phyloP scores from a whole-genome alignment of 1,139 yeast genomes.

The Nakaseomyces delphensis region DNA sequence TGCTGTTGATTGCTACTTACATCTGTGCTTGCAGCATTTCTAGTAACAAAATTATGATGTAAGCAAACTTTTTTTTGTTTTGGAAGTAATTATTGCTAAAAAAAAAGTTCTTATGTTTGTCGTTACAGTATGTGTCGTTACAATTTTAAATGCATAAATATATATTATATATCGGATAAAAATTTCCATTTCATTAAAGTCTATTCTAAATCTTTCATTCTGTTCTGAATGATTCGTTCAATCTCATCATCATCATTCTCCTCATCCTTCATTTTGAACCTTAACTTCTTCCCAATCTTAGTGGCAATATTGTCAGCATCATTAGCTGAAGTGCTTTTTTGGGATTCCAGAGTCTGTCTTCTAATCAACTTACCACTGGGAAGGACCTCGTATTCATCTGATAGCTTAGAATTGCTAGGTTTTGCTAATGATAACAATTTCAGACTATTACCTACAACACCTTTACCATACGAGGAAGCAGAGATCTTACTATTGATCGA shows the following conservation, averaged over 20 bases:
- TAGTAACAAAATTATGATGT: too few relatives aligned
- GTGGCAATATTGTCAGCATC: constrained; percentile 9
- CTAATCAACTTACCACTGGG: constrained; percentile 63
- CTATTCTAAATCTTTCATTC: constrained; percentile 40
- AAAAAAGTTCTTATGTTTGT: not conserved
- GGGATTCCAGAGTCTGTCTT: constrained; percentile 29
- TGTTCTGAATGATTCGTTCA: constrained; percentile 48
- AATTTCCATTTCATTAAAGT: not conserved
- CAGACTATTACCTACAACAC: not conserved
- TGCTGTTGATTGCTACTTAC: too few relatives aligned
- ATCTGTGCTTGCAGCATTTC: too few relatives aligned
- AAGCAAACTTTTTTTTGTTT: too few relatives aligned
- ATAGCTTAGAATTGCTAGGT: constrained; percentile 10
- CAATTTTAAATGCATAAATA: not conserved
- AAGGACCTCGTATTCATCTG: constrained; percentile 42
- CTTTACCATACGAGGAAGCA: not conserved
- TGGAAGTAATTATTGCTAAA: not conserved
- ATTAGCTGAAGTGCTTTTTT: constrained; percentile 12
- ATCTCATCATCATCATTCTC: constrained; percentile 45
- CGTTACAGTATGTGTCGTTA: not conserved
- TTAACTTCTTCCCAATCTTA: constrained; percentile 31
- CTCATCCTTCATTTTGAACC: constrained; percentile 28
- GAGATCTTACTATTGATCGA: constrained; percentile 1
- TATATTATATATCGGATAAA: not conserved
- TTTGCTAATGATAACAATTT: constrained; percentile 2